Conservation (phyloP, 2,329 filamentous ascomycete genomes). For the Xylariaceae sp. region DNA sequence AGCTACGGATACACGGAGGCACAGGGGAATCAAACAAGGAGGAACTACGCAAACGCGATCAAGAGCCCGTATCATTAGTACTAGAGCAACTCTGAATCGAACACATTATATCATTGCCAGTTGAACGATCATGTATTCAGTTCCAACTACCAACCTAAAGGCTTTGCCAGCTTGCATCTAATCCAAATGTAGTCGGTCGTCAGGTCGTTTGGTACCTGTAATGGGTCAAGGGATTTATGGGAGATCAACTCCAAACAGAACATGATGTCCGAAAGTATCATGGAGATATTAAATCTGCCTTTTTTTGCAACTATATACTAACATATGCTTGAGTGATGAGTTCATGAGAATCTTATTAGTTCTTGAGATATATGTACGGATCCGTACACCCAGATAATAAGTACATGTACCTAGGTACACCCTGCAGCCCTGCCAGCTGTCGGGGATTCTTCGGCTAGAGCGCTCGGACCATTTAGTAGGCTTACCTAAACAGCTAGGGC, state of each 20-base stretch:
- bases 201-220: not conserved
- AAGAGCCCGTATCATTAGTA: not conserved
- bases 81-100: not conserved
- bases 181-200: not conserved
- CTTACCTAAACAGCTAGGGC: conserved; percentile 32
- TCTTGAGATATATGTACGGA: too few relatives aligned
- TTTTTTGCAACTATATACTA: too few relatives aligned
- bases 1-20: conserved; percentile 5
- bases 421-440: not conserved
- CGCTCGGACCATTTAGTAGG: conserved; percentile 9
- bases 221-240: not conserved
- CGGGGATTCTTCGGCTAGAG: not conserved
- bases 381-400: too few relatives aligned
- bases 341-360: too few relatives aligned
- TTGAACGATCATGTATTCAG: not conserved
- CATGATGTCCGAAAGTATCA: not conserved
- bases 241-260: not conserved
- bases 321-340: too few relatives aligned
- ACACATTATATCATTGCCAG: not conserved
- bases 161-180: not conserved
- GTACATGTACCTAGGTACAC: too few relatives aligned
- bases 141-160: not conserved
- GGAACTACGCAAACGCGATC: conserved; percentile 3
- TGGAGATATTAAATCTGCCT: not conserved
- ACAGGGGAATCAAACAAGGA: not conserved